Conservation (phyloP, 768 basidiomycete genomes). For the Aureoboletus auriporus region DNA sequence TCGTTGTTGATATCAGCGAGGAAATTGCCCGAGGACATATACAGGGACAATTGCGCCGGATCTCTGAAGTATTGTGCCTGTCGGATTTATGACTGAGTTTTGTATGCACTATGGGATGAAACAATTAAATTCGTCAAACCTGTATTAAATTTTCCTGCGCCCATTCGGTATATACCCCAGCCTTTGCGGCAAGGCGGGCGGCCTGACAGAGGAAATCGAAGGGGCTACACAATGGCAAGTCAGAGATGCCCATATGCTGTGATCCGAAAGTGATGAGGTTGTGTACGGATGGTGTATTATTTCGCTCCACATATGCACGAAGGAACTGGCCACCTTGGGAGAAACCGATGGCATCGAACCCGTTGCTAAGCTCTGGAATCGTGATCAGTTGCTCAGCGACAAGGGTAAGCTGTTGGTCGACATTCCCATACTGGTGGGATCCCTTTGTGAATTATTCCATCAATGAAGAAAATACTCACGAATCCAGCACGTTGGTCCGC, state of each 20-base stretch:
- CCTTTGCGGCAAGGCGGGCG: constrained; percentile 56
- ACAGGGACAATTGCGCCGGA: constrained; percentile 51
- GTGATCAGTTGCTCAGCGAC: constrained; percentile 62
- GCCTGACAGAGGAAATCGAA: constrained; percentile 68
- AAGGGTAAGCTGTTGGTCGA: constrained; percentile 62
- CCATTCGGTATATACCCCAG: constrained; percentile 70
- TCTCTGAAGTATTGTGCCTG: constrained; percentile 90
- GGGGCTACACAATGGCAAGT: constrained; percentile 61
- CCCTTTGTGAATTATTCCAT: constrained; percentile 3
- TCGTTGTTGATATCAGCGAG: constrained; percentile 81
- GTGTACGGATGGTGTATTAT: constrained; percentile 67
- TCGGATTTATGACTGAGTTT: background rate
- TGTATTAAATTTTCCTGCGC: constrained; percentile 74
- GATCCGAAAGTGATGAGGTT: constrained; percentile 87
- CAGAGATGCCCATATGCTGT: constrained; percentile 83
- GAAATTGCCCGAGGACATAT: constrained; percentile 61
- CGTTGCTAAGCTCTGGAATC: constrained; percentile 59
- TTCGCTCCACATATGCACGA: constrained; percentile 76
- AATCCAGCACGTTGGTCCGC: constrained; percentile 68
- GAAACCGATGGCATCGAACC: constrained; percentile 86
- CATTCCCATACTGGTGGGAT: constrained; percentile 63
- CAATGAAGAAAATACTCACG: constrained; percentile 44
- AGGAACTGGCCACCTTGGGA: constrained; percentile 90
- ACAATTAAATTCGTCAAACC: constrained; percentile 33
- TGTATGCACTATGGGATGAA: background rate